Percentiles rank a stretch among this genome's conserved stretches.
Evolutionary conservation across 768 basidiomycete species (phyloP).

Genomic region (Piloderma croceum): DNA sequence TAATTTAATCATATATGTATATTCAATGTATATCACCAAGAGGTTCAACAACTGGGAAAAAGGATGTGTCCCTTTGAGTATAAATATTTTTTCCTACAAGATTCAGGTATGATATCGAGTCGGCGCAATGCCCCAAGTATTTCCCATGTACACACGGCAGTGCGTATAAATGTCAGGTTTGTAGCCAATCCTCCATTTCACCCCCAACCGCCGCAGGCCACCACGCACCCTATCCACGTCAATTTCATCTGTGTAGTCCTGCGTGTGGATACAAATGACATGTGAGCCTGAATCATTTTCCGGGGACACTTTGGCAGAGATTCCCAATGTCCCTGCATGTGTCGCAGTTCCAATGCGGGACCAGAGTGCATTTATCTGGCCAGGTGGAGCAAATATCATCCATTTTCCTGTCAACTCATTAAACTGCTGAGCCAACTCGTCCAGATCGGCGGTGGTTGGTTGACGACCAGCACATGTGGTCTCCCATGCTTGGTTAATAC

Average conservation of each 20-base stretch:
- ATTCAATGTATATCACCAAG: too few relatives aligned
- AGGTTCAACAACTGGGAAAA: too few relatives aligned
- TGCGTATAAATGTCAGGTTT: conserved; percentile 37
- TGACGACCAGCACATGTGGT: too few relatives aligned
- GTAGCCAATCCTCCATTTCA: conserved; percentile 34
- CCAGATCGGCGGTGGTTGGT: conserved; percentile 26
- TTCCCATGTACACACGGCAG: conserved; percentile 33
- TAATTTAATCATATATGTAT: too few relatives aligned
- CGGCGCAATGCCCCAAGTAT: conserved; percentile 31
- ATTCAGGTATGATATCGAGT: conserved; percentile 17
- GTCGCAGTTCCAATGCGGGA: conserved; percentile 23
- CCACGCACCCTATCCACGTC: conserved; percentile 30
- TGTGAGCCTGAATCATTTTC: conserved; percentile 20
- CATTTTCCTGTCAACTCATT: conserved; percentile 32
- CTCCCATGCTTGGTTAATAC: too few relatives aligned
- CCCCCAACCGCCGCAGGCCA: conserved; percentile 28
- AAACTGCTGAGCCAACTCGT: conserved; percentile 29
- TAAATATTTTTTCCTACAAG: neutral
- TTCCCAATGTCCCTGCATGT: conserved; percentile 12
- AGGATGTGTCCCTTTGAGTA: conserved; percentile 5
- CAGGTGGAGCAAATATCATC: conserved; percentile 30
- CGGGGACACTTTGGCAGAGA: conserved; percentile 32
- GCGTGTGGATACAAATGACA: conserved; percentile 31
- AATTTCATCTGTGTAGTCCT: conserved; percentile 11
- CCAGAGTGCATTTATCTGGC: conserved; percentile 32